phyloP scores from a whole-genome alignment of 768 basidiomycete genomes.

The Suillus subaureus region DNA sequence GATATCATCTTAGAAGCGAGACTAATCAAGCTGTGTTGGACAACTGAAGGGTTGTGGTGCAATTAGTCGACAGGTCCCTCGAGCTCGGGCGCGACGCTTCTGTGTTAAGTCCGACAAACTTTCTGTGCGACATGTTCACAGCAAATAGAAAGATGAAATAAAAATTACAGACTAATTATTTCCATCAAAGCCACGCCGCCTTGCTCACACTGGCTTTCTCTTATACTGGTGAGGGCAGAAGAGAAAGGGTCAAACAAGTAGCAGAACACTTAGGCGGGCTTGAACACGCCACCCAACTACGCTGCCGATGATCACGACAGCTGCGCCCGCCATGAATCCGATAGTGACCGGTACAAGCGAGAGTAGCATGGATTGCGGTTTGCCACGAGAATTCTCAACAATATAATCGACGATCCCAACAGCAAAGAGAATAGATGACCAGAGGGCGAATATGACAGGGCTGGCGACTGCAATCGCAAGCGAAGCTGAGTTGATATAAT shows the following conservation, averaged over 20 bases:
- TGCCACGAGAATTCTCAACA: background rate
- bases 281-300: background rate
- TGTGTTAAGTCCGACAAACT: background rate
- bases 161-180: background rate
- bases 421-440: conserved; percentile 1
- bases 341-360: conserved; percentile 4
- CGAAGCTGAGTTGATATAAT: background rate
- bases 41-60: background rate
- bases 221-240: background rate
- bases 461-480: background rate
- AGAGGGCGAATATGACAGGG: background rate
- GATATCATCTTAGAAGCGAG: background rate
- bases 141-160: background rate
- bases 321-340: background rate
- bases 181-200: background rate
- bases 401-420: background rate
- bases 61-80: background rate
- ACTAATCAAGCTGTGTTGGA: background rate
- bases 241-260: background rate
- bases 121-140: background rate
- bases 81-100: background rate
- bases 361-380: background rate
- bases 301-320: background rate
- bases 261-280: background rate
- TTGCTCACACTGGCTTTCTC: background rate